Percentiles rank a stretch among this genome's conserved stretches.
These are phyloP conservation scores for Pseudophaeomoniella oleicola DNA, from an alignment of 2,329 filamentous ascomycete genomes.

Conservation along the genomic window DNA sequence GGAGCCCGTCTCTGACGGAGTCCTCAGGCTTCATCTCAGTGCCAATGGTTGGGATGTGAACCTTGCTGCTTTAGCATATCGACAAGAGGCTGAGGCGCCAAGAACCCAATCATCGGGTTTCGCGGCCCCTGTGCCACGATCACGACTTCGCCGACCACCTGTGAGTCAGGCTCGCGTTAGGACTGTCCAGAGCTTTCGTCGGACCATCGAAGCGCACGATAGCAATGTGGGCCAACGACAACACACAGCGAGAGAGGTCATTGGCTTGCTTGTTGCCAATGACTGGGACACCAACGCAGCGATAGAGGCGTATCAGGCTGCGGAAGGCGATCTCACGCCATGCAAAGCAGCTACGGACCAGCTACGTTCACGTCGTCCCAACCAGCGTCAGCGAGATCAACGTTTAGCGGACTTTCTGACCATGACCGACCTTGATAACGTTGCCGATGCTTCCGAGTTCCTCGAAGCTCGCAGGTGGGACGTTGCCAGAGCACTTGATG, in stretches of 20 bases:
- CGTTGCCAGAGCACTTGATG: slow-evolving; percentile 60
- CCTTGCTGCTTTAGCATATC: slow-evolving; percentile 3
- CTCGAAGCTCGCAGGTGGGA: slow-evolving; percentile 3
- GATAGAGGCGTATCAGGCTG: not conserved
- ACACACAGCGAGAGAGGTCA: slow-evolving; percentile 2
- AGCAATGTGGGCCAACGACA: not conserved
- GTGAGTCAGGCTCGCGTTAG: not conserved
- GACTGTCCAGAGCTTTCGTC: not conserved
- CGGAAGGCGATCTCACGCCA: not conserved
- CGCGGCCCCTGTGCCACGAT: slow-evolving; percentile 1
- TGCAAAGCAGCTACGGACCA: not conserved
- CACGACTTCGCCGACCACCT: not conserved
- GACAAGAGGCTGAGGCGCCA: slow-evolving; percentile 1
- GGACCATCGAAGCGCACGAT: not conserved
- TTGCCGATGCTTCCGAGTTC: slow-evolving; percentile 1
- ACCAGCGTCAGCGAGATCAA: slow-evolving; percentile 1
- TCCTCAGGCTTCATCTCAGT: slow-evolving; percentile 1
- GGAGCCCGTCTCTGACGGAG: not conserved
- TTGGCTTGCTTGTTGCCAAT: slow-evolving; percentile 1
- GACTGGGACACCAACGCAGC: not conserved
- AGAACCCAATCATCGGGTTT: not conserved
- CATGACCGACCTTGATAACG: slow-evolving; percentile 5
- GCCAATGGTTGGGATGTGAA: slow-evolving; percentile 5
- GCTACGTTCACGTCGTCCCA: not conserved
- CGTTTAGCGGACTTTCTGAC: slow-evolving; percentile 4